Conservation (phyloP, 345 rosid species). For the Euphorbia pulcherrima region DNA sequence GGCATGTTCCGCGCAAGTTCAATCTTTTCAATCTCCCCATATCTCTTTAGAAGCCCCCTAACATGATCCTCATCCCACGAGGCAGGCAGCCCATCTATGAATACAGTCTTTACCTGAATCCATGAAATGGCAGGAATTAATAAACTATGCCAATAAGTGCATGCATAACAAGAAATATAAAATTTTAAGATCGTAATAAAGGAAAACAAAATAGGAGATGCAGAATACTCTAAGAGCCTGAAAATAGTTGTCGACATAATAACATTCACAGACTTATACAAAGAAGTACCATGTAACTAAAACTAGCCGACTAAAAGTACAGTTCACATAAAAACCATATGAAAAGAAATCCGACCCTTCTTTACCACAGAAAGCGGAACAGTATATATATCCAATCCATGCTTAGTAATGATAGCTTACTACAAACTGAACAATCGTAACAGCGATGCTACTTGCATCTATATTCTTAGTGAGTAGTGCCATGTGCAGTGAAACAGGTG, state of each 20-base stretch:
- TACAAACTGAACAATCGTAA: neutral
- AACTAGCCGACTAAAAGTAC: neutral
- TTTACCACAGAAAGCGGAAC: neutral
- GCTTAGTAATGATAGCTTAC: neutral
- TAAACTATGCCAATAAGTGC: neutral
- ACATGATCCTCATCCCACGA: conserved; percentile 95
- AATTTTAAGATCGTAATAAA: neutral
- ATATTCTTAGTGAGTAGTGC: neutral
- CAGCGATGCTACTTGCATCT: neutral
- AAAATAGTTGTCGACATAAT: neutral
- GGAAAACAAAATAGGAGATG: neutral
- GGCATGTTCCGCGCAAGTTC: conserved; percentile 99
- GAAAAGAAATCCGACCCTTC: neutral
- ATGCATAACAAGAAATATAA: neutral
- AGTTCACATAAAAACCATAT: neutral
- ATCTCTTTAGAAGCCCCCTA: conserved; percentile 55
- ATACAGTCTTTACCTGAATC: conserved; percentile 82
- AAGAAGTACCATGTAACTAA: too few species aligned
- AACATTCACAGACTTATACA: neutral
- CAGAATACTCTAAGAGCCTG: neutral
- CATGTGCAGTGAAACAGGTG: neutral
- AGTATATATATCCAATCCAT: neutral
- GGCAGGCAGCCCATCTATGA: conserved; percentile 82
- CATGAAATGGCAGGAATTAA: conserved; percentile 5
- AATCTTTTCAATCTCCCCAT: conserved; percentile 78